phyloP scores from a whole-genome alignment of 2,329 filamentous ascomycete genomes.

The Diaporthe sp. region DNA sequence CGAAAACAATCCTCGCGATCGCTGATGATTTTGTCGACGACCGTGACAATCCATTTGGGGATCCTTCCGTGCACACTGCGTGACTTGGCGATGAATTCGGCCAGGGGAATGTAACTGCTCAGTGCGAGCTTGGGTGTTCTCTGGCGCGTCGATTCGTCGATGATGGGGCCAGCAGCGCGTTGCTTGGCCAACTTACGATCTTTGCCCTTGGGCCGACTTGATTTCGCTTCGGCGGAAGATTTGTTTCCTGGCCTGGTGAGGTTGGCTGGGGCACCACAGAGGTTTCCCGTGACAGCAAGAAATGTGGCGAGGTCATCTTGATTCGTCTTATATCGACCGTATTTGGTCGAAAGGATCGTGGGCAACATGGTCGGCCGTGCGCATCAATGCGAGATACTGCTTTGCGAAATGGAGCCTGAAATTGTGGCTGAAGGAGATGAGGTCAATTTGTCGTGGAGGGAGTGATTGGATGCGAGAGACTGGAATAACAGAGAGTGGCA shows the following conservation, averaged over 20 bases:
- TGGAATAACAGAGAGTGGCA: background rate
- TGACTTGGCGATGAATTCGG: constrained; percentile 22
- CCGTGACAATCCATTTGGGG: constrained; percentile 8
- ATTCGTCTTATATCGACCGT: constrained; percentile 27
- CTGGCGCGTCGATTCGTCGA: constrained; percentile 12
- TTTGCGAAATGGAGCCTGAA: background rate
- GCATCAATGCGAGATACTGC: background rate
- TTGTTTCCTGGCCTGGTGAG: background rate
- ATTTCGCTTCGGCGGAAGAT: constrained; percentile 4
- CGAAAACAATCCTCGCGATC: constrained; percentile 26
- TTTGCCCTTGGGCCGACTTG: constrained; percentile 17
- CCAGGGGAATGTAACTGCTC: constrained; percentile 20
- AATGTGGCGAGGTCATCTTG: constrained; percentile 30
- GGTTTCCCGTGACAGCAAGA: constrained; percentile 15
- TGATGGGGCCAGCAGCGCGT: background rate
- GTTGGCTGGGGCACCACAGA: constrained; percentile 13
- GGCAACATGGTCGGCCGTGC: background rate
- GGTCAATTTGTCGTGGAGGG: background rate
- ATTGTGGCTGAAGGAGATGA: background rate
- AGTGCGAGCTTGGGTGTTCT: constrained; percentile 13
- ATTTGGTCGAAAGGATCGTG: constrained; percentile 17
- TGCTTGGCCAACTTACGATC: constrained; percentile 30
- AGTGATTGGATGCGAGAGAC: background rate
- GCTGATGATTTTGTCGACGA: constrained; percentile 15
- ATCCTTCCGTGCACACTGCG: constrained; percentile 13